Evolutionary conservation across 169 alveolate species (phyloP), one percentile per base, ranked within the genome.

Genomic region (Toxoplasma gondii): DNA sequence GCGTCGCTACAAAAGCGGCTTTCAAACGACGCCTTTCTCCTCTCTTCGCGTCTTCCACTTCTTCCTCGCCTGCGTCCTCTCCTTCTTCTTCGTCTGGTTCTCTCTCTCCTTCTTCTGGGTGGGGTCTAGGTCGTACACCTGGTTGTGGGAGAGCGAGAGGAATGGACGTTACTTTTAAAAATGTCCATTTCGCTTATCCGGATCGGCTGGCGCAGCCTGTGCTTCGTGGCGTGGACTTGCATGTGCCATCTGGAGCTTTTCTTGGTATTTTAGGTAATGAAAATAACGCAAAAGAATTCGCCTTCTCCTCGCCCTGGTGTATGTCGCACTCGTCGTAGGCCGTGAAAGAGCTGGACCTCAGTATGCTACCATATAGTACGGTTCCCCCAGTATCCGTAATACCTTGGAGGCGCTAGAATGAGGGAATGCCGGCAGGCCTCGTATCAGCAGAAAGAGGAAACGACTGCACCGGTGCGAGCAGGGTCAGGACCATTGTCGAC

Each of bases 151-250:
- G 22, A 31, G 22, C 38, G 7, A 78, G 43, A 17, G 88, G 69
- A 0, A n/a, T 39, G 12, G 69, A 54, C 5, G 82, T 86, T 31
- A 64, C 36, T 54, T 69, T 84, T 31, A 80, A 43, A 41, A 88
- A 84, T n/a, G 95, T 93, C 29, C 83, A 88, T 45, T 74, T 93
- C 16, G 53, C 93, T 2, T 93, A 93, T 34, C 95, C 95, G 9
- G 81, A 34, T 2, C 88, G 91, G n/a, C 58, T 39, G 2, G 80
- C 43, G 58, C 91, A 53, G 45, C 78, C 58, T 58, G 93, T 80
- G 38, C 78, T 93, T 16, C 64, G 54, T 34, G 95, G 95, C 36
- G 70, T 93, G 29, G 67, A 58, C 64, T 64, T 84, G n/a, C 54
- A 53, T 4, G 44, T 93, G 9, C 95, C 95, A 31, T 69, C 93